Conservation (phyloP, 352 stramenopile species). For the Peronospora tabacina region DNA sequence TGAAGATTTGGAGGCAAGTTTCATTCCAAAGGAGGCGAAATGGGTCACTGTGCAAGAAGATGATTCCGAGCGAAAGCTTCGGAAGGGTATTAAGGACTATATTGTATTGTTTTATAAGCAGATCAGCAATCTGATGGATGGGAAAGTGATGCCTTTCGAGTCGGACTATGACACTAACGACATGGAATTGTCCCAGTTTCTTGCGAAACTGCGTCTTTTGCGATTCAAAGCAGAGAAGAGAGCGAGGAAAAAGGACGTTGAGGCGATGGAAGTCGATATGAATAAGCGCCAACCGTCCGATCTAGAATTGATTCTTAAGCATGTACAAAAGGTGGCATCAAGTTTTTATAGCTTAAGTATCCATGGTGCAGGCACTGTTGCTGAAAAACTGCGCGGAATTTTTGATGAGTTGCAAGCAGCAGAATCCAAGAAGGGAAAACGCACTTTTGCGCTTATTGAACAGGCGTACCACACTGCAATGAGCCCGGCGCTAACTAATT, state of each 20-base stretch:
- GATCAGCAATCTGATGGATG: conserved; percentile 22
- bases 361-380: conserved; percentile 34
- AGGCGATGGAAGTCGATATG: conserved; percentile 18
- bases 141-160: conserved; percentile 36
- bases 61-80: conserved; percentile 29
- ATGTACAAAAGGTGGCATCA: conserved; percentile 39
- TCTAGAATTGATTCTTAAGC: conserved; percentile 37
- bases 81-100: conserved; percentile 37
- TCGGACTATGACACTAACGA: conserved; percentile 46
- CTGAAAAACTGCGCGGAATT: conserved; percentile 27
- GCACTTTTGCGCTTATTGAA: conserved; percentile 30
- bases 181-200: conserved; percentile 45
- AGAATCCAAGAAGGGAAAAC: conserved; percentile 17
- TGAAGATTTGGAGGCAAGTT: conserved; percentile 35
- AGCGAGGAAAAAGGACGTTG: conserved; percentile 5
- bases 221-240: conserved; percentile 15
- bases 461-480: conserved; percentile 29
- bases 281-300: conserved; percentile 19
- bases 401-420: conserved; percentile 27
- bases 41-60: conserved; percentile 48
- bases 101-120: conserved; percentile 34
- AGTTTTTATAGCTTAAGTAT: conserved; percentile 49
- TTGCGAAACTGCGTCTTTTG: conserved; percentile 35
- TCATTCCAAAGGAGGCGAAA: conserved; percentile 51
- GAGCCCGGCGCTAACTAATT: conserved; percentile 19